A percentile compares a stretch with the other conserved stretches of the same genome.
Conservation (phyloP, 2,329 filamentous ascomycete species). For the Fusarium multiceps region DNA sequence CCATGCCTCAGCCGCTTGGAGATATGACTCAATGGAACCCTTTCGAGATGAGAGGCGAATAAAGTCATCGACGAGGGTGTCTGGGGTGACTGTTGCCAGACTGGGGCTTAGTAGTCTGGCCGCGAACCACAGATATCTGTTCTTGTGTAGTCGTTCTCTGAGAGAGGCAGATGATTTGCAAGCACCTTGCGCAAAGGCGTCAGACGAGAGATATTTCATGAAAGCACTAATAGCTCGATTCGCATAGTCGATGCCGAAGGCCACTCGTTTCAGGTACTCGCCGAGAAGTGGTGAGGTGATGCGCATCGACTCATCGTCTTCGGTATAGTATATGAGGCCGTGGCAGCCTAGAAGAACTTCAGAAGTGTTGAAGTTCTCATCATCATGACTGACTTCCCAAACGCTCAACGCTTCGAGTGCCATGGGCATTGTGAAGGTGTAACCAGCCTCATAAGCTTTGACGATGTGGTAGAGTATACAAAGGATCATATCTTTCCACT, state of each 20-base stretch:
- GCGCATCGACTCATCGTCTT: background rate
- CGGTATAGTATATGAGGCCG: background rate
- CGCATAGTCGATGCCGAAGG: background rate
- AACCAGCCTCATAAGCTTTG: background rate
- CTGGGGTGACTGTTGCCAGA: background rate
- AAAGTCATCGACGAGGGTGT: background rate
- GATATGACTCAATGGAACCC: slow-evolving; percentile 5
- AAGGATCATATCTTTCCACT: background rate
- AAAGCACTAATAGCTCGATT: background rate
- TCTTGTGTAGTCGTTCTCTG: background rate
- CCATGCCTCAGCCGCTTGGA: slow-evolving; percentile 12
- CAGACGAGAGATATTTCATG: background rate
- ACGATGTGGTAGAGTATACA: background rate
- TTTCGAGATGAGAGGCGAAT: background rate
- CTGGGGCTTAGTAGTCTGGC: background rate
- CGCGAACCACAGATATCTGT: slow-evolving; percentile 14
- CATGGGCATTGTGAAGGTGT: slow-evolving; percentile 3
- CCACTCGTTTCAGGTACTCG: background rate
- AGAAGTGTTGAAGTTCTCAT: fast-evolving
- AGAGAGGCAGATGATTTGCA: background rate
- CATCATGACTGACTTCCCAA: background rate
- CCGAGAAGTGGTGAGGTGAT: background rate
- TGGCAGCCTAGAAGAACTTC: background rate
- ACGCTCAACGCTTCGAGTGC: background rate
- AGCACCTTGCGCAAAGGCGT: background rate